Percentiles rank a stretch among this genome's conserved stretches.
Evolutionary conservation across 148 eudicot species (phyloP).

Genomic region (Limonium bicolor): DNA sequence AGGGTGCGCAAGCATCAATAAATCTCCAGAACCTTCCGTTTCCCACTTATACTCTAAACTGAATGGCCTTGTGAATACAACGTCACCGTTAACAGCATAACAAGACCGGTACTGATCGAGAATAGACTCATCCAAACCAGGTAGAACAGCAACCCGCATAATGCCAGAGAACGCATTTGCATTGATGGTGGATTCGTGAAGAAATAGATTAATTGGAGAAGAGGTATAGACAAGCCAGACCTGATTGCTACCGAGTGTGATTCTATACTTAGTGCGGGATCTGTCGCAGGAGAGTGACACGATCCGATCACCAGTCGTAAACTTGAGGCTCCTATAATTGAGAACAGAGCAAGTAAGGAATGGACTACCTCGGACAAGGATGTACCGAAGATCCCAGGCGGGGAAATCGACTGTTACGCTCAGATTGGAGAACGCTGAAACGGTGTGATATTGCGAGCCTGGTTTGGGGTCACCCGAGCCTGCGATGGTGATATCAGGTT

Average conservation of each 20-base stretch:
- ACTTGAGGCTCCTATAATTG: slow-evolving; percentile 10
- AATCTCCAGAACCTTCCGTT: slow-evolving; percentile 70
- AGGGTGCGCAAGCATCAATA: slow-evolving; percentile 86
- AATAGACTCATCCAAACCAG: slow-evolving; percentile 31
- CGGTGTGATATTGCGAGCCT: slow-evolving; percentile 17
- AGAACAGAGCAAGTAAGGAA: slow-evolving; percentile 49
- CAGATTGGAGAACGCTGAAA: slow-evolving; percentile 53
- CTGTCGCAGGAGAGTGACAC: slow-evolving; percentile 26
- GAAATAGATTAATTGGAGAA: slow-evolving; percentile 31
- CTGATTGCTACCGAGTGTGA: slow-evolving; percentile 65
- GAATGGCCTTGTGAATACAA: slow-evolving; percentile 40
- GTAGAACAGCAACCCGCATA: slow-evolving; percentile 48
- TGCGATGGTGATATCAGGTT: slow-evolving; percentile 59
- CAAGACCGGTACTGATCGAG: slow-evolving; percentile 68
- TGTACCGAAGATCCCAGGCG: slow-evolving; percentile 40
- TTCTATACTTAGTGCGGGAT: slow-evolving; percentile 32
- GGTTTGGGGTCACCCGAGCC: slow-evolving; percentile 11
- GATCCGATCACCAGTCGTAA: slow-evolving; percentile 72
- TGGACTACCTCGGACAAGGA: slow-evolving; percentile 77
- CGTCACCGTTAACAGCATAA: slow-evolving; percentile 63
- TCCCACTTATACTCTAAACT: slow-evolving; percentile 69
- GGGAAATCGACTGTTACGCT: slow-evolving; percentile 71
- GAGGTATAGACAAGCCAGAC: slow-evolving; percentile 71
- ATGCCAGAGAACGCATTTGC: slow-evolving; percentile 48
- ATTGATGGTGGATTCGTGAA: slow-evolving; percentile 34